A percentile compares a stretch with the other conserved stretches of the same genome.
phyloP scores from a whole-genome alignment of 768 basidiomycete species.

The Rhodotorula paludigena region DNA sequence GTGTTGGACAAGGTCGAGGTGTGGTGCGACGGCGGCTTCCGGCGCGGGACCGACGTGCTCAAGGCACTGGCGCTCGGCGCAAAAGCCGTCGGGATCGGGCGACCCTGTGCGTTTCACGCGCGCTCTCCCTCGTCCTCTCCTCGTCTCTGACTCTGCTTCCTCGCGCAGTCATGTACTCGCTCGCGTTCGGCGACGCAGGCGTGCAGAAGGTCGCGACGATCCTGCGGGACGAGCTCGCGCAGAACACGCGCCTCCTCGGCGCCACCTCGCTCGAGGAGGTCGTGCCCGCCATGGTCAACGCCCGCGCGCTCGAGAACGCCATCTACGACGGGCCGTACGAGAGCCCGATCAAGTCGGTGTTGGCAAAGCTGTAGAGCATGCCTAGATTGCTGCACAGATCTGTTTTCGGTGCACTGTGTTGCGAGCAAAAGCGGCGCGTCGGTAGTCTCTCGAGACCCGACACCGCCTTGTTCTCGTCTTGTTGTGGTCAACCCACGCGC shows the following conservation, averaged over 20 bases:
- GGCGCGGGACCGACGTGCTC: conserved; percentile 54
- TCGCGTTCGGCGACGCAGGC: conserved; percentile 49
- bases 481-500: too few species aligned
- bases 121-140: neutral
- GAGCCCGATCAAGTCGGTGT: conserved; percentile 6
- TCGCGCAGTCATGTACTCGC: conserved; percentile 46
- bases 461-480: too few species aligned
- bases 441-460: too few species aligned
- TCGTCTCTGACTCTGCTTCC: too few species aligned
- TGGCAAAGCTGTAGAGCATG: conserved; percentile 22
- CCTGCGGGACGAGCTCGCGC: conserved; percentile 51
- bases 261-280: conserved; percentile 48
- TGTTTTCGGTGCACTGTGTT: too few species aligned
- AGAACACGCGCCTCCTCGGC: conserved; percentile 50
- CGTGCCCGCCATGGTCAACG: conserved; percentile 40
- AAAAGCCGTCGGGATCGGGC: conserved; percentile 75
- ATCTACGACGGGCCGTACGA: conserved; percentile 25
- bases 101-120: conserved; percentile 79
- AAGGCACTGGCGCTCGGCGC: conserved; percentile 61
- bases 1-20: conserved; percentile 51
- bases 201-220: conserved; percentile 42
- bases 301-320: conserved; percentile 16
- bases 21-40: conserved; percentile 53
- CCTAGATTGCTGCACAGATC: too few species aligned
- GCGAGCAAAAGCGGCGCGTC: too few species aligned